Percentiles rank a stretch among this genome's conserved stretches.
phyloP scores from a whole-genome alignment of 805 yeast species.

The Starmerella gropengiesseri region DNA sequence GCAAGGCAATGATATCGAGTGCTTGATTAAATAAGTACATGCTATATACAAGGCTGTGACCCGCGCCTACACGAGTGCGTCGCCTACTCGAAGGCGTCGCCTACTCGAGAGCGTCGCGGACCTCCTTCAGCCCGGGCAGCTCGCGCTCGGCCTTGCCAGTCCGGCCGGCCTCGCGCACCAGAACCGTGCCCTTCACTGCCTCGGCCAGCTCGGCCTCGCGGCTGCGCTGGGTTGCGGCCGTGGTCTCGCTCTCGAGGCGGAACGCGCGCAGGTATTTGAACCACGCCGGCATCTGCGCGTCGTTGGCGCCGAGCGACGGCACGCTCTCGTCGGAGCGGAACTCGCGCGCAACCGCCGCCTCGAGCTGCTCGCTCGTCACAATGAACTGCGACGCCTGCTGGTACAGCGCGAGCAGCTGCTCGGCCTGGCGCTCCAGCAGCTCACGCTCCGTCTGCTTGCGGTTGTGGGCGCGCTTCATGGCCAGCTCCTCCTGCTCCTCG shows the following conservation, averaged over 20 bases:
- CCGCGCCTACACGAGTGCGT: too few species aligned
- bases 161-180: not conserved
- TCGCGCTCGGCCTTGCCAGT: constrained; percentile 1
- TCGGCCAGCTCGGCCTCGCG: constrained; percentile 4
- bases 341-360: constrained; percentile 9
- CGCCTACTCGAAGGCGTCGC: too few species aligned
- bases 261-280: constrained; percentile 7
- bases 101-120: constrained; percentile 24
- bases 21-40: not conserved
- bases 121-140: constrained; percentile 27
- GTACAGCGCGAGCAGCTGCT: constrained; percentile 54
- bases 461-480: constrained; percentile 56
- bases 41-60: too few species aligned
- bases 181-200: constrained; percentile 4
- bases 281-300: constrained; percentile 17
- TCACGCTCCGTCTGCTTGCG: constrained; percentile 45
- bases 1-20: not conserved
- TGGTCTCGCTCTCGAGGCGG: constrained; percentile 2
- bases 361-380: constrained; percentile 17
- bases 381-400: constrained; percentile 27
- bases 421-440: constrained; percentile 44
- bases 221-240: constrained; percentile 1
- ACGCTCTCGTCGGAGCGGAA: constrained; percentile 14
- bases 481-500: constrained; percentile 50
- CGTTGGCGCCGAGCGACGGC: constrained; percentile 12